These are phyloP conservation scores for Penicillium nucicola DNA, from an alignment of 495 filamentous ascomycete genomes.

Conservation along the genomic window DNA sequence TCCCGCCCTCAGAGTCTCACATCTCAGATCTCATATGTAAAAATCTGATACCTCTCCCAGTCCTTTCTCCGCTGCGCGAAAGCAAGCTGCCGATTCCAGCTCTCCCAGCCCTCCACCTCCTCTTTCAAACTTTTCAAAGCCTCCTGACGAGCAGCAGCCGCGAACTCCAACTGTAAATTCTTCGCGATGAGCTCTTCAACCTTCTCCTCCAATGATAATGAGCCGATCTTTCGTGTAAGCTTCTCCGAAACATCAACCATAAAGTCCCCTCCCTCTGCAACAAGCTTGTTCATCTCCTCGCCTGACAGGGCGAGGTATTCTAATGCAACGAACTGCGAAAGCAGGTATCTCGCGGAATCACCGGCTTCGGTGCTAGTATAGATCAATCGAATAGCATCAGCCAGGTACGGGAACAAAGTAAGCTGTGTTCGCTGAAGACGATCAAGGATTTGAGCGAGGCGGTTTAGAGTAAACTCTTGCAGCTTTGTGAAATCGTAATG, in stretches of 20 bases:
- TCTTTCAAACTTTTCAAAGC: not conserved
- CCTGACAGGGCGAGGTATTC: not conserved
- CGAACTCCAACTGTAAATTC: not conserved
- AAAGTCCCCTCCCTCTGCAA: constrained; percentile 6
- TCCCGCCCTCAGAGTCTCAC: too few relatives aligned
- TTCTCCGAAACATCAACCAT: constrained; percentile 5
- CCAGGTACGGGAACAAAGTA: not conserved
- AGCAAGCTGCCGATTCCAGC: too few relatives aligned
- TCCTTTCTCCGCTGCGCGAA: not conserved
- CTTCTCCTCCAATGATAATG: not conserved
- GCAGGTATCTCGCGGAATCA: constrained; percentile 1
- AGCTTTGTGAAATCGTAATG: not conserved
- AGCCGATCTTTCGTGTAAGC: not conserved
- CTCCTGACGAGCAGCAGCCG: not conserved
- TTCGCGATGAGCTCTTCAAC: not conserved
- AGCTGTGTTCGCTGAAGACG: not conserved
- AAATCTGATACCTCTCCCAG: not conserved
- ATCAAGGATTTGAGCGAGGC: not conserved
- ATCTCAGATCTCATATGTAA: not conserved
- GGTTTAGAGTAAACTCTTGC: not conserved
- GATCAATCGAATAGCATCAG: constrained; percentile 3
- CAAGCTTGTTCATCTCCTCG: not conserved
- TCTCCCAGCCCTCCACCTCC: not conserved
- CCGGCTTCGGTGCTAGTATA: not conserved
- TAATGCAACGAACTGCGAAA: constrained; percentile 6